These are phyloP conservation scores for Saussurea involucrata DNA, from an alignment of 129 eudicot species.

Conservation along the genomic window DNA sequence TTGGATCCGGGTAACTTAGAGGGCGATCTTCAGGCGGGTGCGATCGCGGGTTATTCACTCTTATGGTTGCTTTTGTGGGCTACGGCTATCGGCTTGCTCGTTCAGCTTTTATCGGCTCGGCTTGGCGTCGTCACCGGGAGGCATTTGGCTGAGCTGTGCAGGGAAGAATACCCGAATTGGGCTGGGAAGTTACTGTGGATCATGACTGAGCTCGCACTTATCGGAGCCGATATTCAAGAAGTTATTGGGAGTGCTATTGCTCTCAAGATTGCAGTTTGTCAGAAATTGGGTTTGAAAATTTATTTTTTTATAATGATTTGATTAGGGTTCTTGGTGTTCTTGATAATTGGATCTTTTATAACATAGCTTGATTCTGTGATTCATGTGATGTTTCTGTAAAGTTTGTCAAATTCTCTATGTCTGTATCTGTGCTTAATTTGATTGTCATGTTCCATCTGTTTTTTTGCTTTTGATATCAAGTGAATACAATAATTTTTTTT, in stretches of 20 bases:
- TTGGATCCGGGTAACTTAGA: slow-evolving; percentile 96
- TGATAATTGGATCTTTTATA: not conserved
- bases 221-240: slow-evolving; percentile 94
- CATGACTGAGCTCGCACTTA: slow-evolving; percentile 88
- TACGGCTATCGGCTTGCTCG: slow-evolving; percentile 79
- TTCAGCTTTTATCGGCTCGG: slow-evolving; percentile 85
- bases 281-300: not conserved
- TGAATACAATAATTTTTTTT: not conserved
- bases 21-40: slow-evolving; percentile 94
- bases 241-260: slow-evolving; percentile 99
- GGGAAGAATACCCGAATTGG: slow-evolving; percentile 95
- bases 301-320: not conserved
- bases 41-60: slow-evolving; percentile 80
- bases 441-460: not conserved
- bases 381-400: not conserved
- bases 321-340: not conserved
- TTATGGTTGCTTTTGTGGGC: slow-evolving; percentile 92
- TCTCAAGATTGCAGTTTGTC: slow-evolving; percentile 27
- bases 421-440: not conserved
- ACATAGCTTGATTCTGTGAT: not conserved
- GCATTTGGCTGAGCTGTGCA: slow-evolving; percentile 89
- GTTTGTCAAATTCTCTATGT: not conserved
- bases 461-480: not conserved
- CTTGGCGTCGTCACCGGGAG: slow-evolving; percentile 93
- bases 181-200: slow-evolving; percentile 74